A percentile compares a stretch with the other conserved stretches of the same genome.
Evolutionary conservation across 306 rosid species (phyloP).

Genomic region (Trifolium pratense): DNA sequence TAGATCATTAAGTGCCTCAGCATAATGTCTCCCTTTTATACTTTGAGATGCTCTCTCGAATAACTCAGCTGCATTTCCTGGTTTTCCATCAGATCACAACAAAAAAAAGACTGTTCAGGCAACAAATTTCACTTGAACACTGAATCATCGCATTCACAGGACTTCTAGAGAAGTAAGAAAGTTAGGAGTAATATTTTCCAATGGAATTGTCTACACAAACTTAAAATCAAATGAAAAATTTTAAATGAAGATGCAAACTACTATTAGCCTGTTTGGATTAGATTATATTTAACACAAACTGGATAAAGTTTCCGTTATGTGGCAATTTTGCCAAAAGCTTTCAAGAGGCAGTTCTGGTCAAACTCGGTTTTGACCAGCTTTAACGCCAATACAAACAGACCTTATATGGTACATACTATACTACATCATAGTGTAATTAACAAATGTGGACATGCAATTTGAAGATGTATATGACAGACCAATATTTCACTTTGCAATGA

Average conservation of each 20-base stretch:
- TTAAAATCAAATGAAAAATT: conserved; percentile 7
- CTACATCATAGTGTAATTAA: conserved; percentile 14
- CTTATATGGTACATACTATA: neutral
- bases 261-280: neutral
- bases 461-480: neutral
- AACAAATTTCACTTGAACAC: conserved; percentile 27
- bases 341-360: neutral
- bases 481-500: conserved; percentile 23
- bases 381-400: neutral
- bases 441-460: conserved; percentile 8
- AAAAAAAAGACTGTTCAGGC: conserved; percentile 37
- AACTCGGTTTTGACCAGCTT: neutral
- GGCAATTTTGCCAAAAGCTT: neutral
- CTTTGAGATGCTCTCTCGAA: conserved; percentile 79
- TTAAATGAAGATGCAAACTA: conserved; percentile 6
- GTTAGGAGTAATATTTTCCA: neutral
- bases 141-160: conserved; percentile 25
- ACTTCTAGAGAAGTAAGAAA: conserved; percentile 9
- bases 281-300: neutral
- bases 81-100: conserved; percentile 57
- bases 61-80: conserved; percentile 82
- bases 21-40: conserved; percentile 77
- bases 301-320: neutral
- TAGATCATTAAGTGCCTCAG: conserved; percentile 93
- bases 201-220: conserved; percentile 22